phyloP scores from a whole-genome alignment of 805 yeast genomes.

The Kazachstania psychrophila region DNA sequence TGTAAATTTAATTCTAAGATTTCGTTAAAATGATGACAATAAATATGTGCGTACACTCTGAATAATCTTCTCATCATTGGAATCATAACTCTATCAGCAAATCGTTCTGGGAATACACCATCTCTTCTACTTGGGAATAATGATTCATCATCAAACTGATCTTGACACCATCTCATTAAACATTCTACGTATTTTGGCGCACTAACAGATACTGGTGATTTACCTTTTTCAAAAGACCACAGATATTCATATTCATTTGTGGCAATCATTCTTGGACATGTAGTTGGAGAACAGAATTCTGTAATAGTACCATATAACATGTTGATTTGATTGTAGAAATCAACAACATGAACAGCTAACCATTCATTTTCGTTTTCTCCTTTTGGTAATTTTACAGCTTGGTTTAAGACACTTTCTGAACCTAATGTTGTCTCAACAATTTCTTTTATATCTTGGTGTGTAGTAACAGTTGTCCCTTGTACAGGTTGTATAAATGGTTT shows the following conservation, averaged over 20 bases:
- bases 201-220: conserved; percentile 73
- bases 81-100: conserved; percentile 58
- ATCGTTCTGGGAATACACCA: conserved; percentile 84
- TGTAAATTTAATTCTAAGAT: conserved; percentile 86
- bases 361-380: conserved; percentile 91
- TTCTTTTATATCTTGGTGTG: conserved; percentile 68
- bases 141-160: conserved; percentile 81
- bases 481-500: conserved; percentile 26
- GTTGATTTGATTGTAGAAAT: conserved; percentile 89
- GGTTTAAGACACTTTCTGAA: conserved; percentile 79
- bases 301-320: conserved; percentile 95
- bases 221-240: conserved; percentile 77
- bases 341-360: conserved; percentile 97
- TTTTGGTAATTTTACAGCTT: conserved; percentile 87
- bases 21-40: conserved; percentile 96
- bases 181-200: conserved; percentile 95
- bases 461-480: conserved; percentile 34
- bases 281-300: conserved; percentile 88
- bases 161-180: conserved; percentile 91
- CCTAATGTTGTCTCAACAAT: conserved; percentile 95
- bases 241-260: conserved; percentile 93
- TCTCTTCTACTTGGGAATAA: conserved; percentile 86
- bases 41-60: conserved; percentile 93
- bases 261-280: conserved; percentile 97
- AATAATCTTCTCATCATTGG: conserved; percentile 86